phyloP scores from a whole-genome alignment of 2,329 filamentous ascomycete species.

The Colletotrichum kahawae region DNA sequence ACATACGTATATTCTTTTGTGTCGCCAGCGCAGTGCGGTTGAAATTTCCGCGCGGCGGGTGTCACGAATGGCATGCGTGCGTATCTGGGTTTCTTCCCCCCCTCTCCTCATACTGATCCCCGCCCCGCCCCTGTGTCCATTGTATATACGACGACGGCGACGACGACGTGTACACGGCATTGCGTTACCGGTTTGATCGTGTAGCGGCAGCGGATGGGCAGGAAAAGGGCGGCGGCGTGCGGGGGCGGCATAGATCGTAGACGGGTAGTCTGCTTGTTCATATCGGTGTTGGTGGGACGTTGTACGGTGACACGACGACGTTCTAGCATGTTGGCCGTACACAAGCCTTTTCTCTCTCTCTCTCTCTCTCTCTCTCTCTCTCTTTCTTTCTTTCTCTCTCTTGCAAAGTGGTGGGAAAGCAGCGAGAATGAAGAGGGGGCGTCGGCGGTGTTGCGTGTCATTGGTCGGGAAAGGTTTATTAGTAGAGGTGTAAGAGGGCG shows the following conservation, averaged over 20 bases:
- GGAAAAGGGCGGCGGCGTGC: neutral
- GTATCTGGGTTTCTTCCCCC: neutral
- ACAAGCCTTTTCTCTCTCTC: neutral
- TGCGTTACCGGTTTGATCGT: neutral
- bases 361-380: neutral
- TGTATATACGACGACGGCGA: neutral
- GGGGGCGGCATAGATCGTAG: constrained; percentile 7
- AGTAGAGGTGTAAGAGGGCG: neutral
- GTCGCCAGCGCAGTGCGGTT: neutral
- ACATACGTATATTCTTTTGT: neutral
- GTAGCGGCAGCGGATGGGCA: neutral
- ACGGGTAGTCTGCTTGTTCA: constrained; percentile 22
- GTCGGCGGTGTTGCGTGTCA: neutral
- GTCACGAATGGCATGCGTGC: neutral
- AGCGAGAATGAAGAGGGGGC: neutral
- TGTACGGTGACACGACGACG: neutral
- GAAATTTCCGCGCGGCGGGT: neutral
- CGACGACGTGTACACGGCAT: neutral
- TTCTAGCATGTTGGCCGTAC: neutral
- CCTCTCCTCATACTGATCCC: too few species aligned
- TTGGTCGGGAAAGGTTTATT: neutral
- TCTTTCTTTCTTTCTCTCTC: neutral
- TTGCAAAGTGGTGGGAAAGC: neutral
- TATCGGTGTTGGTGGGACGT: constrained; percentile 17
- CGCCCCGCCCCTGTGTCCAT: neutral